Percentiles rank a stretch among this genome's conserved stretches.
Evolutionary conservation across 352 stramenopile genomes (phyloP).

Genomic region (Phytophthora citrophthora): DNA sequence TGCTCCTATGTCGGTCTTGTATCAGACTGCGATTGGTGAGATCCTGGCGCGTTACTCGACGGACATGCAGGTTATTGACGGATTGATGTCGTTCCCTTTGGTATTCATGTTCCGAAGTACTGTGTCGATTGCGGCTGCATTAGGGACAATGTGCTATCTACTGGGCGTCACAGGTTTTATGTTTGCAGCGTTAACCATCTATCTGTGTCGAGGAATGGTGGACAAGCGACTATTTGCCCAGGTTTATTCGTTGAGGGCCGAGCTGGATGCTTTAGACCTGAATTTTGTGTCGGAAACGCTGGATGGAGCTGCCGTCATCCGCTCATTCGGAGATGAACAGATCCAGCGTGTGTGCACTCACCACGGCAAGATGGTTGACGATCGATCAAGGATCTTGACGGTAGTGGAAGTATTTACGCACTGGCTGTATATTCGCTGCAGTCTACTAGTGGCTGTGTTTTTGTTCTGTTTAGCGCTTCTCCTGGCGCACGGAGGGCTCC

Average conservation of each 20-base stretch:
- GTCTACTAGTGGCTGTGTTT: slow-evolving; percentile 38
- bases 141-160: slow-evolving; percentile 45
- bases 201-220: slow-evolving; percentile 38
- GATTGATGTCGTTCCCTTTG: slow-evolving; percentile 37
- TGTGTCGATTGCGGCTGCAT: slow-evolving; percentile 30
- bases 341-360: slow-evolving; percentile 35
- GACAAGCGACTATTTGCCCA: slow-evolving; percentile 45
- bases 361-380: slow-evolving; percentile 42
- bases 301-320: slow-evolving; percentile 45
- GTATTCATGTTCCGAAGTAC: slow-evolving; percentile 39
- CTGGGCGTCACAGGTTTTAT: slow-evolving; percentile 29
- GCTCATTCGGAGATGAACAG: slow-evolving; percentile 41
- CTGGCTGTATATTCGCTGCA: slow-evolving; percentile 46
- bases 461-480: slow-evolving; percentile 43
- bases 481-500: slow-evolving; percentile 28
- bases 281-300: slow-evolving; percentile 51
- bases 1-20: slow-evolving; percentile 44
- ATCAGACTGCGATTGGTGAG: slow-evolving; percentile 45
- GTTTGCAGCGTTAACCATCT: slow-evolving; percentile 31
- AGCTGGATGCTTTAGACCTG: slow-evolving; percentile 35
- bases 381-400: slow-evolving; percentile 35
- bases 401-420: slow-evolving; percentile 39
- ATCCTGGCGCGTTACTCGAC: slow-evolving; percentile 44
- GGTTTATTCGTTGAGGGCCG: slow-evolving; percentile 36
- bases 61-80: slow-evolving; percentile 43